Base-by-base conservation (phyloP, 768 basidiomycete genomes). In the Mycena maculata region DNA sequence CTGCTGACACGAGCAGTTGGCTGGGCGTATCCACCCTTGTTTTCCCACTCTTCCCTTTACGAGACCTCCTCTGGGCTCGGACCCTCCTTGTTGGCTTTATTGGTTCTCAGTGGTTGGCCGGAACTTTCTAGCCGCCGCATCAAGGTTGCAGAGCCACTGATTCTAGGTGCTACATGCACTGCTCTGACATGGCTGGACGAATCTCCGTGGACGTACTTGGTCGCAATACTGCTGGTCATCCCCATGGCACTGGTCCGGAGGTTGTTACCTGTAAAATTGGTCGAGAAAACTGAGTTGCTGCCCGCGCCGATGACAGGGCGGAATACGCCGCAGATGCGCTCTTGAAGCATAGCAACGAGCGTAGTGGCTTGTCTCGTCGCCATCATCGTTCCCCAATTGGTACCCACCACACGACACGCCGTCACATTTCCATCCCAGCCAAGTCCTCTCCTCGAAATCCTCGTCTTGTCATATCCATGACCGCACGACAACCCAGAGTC, bases 1-100 rank as follows among this genome's bases (percentile, higher is more conserved):
- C 45, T 80, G 30, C 60, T 78, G 25, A 72, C 74, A 20, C 65
- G 76, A 8, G 58, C 70, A 47, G 72, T 77, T 15, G 81, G 83
- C 20, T 83, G 81, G 81, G 71, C 79, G 18, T 75, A 76, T 41
- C 83, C 82, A 5, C 61, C 31, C 12, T 45, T 84, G 25, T 83
- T 83, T 71, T 78, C 71, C 45, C 83, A 83, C 67, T 82, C 77
- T 70, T 76, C 79, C 15, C 70, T 81, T 3, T 83, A 82, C 48
- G 82, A 84, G 62, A 66, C 74, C 12, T 74, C 74, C 18, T 73
- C 76, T 7, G 82, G 83, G 48, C 79, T 79, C 36, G 83, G 81
- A 8, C 79, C 81, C 62, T 45, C 77, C 41, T 58, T 82, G 4
- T 56, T 75, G 15, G 70, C 69, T 9, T 65, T 73, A 36, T 44